phyloP scores from a whole-genome alignment of 495 filamentous ascomycete genomes.

The Podospora pseudocomata region DNA sequence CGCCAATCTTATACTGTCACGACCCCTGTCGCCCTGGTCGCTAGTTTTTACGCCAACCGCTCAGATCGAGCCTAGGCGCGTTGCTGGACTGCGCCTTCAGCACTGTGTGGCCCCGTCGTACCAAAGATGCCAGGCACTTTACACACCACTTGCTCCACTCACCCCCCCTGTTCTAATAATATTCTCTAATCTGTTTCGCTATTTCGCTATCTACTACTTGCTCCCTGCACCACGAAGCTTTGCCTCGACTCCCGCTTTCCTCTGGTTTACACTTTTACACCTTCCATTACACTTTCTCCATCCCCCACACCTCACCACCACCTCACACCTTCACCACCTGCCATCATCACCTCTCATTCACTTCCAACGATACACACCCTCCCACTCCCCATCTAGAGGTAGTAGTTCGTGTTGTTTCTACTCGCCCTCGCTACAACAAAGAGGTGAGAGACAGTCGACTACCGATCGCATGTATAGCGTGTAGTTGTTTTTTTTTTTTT shows the following conservation, averaged over 20 bases:
- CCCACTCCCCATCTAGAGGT: no score
- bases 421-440: no score
- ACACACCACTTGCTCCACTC: conserved; percentile 1
- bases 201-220: not conserved
- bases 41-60: conserved; percentile 19
- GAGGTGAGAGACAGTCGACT: no score
- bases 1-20: conserved; percentile 17
- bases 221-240: not conserved
- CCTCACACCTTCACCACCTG: not conserved
- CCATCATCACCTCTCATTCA: not conserved
- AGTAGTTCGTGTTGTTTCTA: no score
- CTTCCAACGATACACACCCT: not conserved
- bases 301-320: not conserved
- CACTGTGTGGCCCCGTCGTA: conserved; percentile 6
- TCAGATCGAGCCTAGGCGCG: conserved; percentile 13
- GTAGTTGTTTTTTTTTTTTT: no score
- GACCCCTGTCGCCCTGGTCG: conserved; percentile 18
- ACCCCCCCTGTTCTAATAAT: not conserved
- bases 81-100: not conserved
- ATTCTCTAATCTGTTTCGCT: not conserved
- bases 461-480: no score
- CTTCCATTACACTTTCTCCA: not conserved
- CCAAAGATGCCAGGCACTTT: not conserved
- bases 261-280: not conserved
- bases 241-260: not conserved